These are phyloP conservation scores for Ceratocystis colombiana DNA, from an alignment of 2,329 filamentous ascomycete species.

Conservation along the genomic window DNA sequence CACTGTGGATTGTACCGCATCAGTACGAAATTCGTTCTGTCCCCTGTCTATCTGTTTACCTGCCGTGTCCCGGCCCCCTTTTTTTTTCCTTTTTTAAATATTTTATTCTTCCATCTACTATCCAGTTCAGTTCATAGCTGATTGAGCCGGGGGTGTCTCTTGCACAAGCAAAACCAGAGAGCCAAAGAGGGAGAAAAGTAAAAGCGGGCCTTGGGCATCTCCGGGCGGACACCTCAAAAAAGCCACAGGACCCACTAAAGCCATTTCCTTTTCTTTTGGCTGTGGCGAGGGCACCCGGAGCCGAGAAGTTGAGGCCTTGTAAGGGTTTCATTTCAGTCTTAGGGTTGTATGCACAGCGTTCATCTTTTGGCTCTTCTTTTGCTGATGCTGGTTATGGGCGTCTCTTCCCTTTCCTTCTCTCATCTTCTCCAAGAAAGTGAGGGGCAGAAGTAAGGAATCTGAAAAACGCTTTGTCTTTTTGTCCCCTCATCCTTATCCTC, in stretches of 20 bases:
- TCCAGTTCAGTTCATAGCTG: background rate
- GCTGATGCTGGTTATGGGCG: background rate
- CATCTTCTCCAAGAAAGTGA: background rate
- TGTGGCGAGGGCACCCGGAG: background rate
- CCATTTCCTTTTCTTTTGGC: background rate
- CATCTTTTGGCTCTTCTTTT: background rate
- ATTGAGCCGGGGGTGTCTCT: background rate
- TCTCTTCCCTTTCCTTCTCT: no score
- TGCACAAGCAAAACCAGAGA: no score
- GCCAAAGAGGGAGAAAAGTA: no score
- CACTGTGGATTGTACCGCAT: background rate
- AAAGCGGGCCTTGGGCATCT: background rate
- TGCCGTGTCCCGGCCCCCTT: constrained; percentile 4
- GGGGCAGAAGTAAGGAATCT: background rate
- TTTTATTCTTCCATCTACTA: no score
- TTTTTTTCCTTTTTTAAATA: background rate
- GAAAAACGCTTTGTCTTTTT: no score
- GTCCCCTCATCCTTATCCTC: no score
- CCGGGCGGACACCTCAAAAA: background rate
- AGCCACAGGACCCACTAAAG: background rate
- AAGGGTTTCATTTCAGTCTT: no score
- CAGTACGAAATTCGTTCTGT: background rate
- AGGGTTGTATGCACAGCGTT: no score
- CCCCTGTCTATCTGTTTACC: background rate
- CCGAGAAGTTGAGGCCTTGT: background rate